Evolutionary conservation across 306 rosid genomes (phyloP).

Genomic region (Ziziphus jujuba): DNA sequence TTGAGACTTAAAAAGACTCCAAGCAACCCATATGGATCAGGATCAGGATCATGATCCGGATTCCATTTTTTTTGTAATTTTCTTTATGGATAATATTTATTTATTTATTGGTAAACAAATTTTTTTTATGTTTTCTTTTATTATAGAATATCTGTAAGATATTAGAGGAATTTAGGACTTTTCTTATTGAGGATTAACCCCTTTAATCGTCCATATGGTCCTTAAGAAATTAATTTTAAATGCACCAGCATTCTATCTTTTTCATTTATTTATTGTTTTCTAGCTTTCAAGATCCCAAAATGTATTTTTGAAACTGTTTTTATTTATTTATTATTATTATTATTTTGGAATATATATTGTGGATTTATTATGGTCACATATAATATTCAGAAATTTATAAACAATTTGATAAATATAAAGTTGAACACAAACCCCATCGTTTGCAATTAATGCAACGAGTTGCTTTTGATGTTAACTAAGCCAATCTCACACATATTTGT

Average conservation of each 20-base stretch:
- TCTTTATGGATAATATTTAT: background rate
- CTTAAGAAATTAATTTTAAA: background rate
- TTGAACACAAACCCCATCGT: constrained; percentile 7
- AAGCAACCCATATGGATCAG: too few species aligned
- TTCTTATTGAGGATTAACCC: too few species aligned
- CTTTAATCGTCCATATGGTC: too few species aligned
- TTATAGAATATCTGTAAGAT: background rate
- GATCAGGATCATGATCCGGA: too few species aligned
- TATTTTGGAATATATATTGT: background rate
- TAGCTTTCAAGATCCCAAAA: background rate
- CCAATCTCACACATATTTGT: too few species aligned
- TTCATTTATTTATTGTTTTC: background rate
- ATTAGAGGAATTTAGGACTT: too few species aligned
- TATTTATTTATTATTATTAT: background rate
- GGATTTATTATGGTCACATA: constrained; percentile 17
- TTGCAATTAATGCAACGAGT: background rate
- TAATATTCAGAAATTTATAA: background rate
- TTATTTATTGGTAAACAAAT: background rate
- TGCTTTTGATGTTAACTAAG: background rate
- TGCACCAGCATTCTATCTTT: background rate
- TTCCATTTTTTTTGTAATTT: background rate
- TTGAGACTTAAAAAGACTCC: too few species aligned
- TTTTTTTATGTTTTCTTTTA: background rate
- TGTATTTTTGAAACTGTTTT: background rate
- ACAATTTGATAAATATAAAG: constrained; percentile 1